Evolutionary conservation across 345 rosid species (phyloP).

Genomic region (Syzygium grande): DNA sequence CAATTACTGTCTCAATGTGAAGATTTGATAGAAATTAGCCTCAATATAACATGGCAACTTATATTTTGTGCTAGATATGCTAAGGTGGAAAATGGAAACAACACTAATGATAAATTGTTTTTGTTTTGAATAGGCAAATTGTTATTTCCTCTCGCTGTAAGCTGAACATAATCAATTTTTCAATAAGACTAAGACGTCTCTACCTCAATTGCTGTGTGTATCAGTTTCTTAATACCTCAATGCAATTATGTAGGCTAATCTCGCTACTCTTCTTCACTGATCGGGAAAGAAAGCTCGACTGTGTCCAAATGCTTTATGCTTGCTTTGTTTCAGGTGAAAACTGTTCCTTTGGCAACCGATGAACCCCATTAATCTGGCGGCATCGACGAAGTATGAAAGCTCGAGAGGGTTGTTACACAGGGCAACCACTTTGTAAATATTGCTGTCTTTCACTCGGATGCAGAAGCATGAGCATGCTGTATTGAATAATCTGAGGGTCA

Average conservation of each 20-base stretch:
- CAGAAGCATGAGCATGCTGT: not conserved
- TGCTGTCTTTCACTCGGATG: not conserved
- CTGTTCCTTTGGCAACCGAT: slow-evolving; percentile 63
- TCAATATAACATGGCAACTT: not conserved
- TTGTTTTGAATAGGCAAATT: not conserved
- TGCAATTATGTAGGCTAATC: not conserved
- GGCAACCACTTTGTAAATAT: not conserved
- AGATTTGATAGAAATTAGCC: not conserved
- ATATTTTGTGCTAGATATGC: not conserved
- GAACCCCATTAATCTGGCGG: slow-evolving; percentile 26
- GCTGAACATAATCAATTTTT: not conserved
- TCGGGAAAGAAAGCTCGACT: not conserved
- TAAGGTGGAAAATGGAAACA: not conserved
- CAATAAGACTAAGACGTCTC: not conserved
- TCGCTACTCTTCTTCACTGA: not conserved
- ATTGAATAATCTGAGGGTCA: not conserved
- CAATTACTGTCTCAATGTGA: not conserved
- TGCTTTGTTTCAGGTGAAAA: slow-evolving; percentile 49
- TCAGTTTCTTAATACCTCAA: not conserved
- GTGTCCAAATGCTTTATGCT: not conserved
- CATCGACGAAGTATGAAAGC: too few species aligned
- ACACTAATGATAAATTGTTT: not conserved
- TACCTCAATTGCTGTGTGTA: not conserved
- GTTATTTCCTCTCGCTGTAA: not conserved
- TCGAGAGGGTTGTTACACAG: not conserved